Percentiles rank a stretch among this genome's conserved stretches.
Evolutionary conservation across 2,329 filamentous ascomycete species (phyloP).

Genomic region (Thielaviopsis euricoi): DNA sequence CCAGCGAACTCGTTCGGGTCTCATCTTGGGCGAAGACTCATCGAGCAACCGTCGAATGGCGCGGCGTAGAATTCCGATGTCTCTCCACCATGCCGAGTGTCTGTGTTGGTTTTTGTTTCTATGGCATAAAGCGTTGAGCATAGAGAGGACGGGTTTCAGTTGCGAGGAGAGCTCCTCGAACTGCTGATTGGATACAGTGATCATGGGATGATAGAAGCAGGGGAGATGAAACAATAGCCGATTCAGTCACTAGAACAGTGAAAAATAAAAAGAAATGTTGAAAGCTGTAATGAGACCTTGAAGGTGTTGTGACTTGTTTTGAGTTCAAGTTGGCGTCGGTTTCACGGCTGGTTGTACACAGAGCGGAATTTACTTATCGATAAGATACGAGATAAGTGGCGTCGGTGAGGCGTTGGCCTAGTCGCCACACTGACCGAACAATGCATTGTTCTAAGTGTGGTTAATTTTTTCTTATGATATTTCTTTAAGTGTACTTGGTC

Average conservation of each 20-base stretch:
- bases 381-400: neutral
- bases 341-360: no score
- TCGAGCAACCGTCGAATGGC: slow-evolving; percentile 37
- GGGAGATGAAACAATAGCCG: no score
- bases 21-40: slow-evolving; percentile 15
- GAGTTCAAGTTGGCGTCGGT: no score
- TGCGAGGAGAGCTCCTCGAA: slow-evolving; percentile 5
- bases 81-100: slow-evolving; percentile 61
- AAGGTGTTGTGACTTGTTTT: no score
- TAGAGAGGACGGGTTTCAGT: slow-evolving; percentile 26
- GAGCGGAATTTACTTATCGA: neutral
- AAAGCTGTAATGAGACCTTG: no score
- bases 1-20: slow-evolving; percentile 15
- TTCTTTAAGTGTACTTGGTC: no score
- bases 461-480: neutral
- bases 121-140: slow-evolving; percentile 59
- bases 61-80: slow-evolving; percentile 56
- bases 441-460: neutral
- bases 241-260: neutral
- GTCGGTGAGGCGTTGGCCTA: neutral
- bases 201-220: neutral
- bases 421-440: neutral
- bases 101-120: slow-evolving; percentile 89
- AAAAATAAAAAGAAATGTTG: neutral
- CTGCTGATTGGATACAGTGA: neutral